Conservation (phyloP, 2,329 filamentous ascomycete species). For the Cercospora nicotianae region DNA sequence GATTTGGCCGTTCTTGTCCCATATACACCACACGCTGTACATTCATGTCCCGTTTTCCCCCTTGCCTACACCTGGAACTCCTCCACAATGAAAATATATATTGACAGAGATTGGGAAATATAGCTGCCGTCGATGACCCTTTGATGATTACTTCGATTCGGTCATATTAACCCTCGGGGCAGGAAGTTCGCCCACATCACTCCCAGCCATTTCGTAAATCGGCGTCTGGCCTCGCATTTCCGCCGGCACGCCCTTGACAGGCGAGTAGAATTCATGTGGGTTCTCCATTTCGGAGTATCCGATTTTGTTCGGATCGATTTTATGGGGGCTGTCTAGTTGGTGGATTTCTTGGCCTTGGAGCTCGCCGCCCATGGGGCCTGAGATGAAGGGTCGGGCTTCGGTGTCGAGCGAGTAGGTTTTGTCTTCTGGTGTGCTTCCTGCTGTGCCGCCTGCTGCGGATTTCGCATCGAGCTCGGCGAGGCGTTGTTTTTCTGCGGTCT, state of each 20-base stretch:
- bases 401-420: conserved; percentile 11
- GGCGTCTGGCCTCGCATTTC: conserved; percentile 34
- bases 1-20: not conserved
- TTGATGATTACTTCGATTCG: not conserved
- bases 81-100: not conserved
- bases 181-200: conserved; percentile 32
- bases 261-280: conserved; percentile 25
- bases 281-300: conserved; percentile 39
- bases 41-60: not conserved
- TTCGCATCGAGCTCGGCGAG: conserved; percentile 37
- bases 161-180: conserved; percentile 16
- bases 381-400: conserved; percentile 32
- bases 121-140: not conserved
- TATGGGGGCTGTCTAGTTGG: conserved; percentile 36
- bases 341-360: conserved; percentile 38
- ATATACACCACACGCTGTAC: not conserved
- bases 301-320: conserved; percentile 36
- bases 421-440: conserved; percentile 6
- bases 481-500: conserved; percentile 28
- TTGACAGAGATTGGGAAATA: not conserved
- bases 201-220: conserved; percentile 37
- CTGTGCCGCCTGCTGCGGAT: conserved; percentile 22
- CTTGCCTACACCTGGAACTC: not conserved
- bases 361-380: conserved; percentile 37
- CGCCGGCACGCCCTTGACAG: conserved; percentile 20